Base-by-base conservation (phyloP, 2,329 filamentous ascomycete genomes). In the Stagonosporopsis vannaccii region DNA sequence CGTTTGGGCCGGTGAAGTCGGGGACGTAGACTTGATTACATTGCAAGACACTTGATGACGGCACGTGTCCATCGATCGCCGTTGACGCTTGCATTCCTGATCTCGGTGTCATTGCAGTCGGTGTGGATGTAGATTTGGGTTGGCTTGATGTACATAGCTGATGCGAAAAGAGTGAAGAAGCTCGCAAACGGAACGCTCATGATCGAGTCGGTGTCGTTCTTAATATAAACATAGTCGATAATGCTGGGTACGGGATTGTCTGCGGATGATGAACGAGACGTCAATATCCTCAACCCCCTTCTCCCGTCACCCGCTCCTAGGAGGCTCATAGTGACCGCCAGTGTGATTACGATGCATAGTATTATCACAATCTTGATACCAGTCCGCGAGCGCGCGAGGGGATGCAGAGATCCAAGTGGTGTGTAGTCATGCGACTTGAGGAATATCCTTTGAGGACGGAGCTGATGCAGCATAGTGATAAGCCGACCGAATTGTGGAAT, bases 41-140 rank as follows among this genome's bases (percentile, higher is more conserved):
- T 11, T 5, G 64, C 53, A 30, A 66, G 66, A 0, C 52, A 47
- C 6, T 51, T 67, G n/a, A 66, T 37, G 41, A 67, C 43, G n/a
- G 57, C 59, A 25, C 55, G 59, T 20, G 66, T 50, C 47, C 62
- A 68, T 20, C 32, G 52, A 36, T 51, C 53, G 23, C 63, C 60
- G 4, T 42, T 33, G 15, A 13, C 2, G 13, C 49, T 42, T 11
- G 62, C 64, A n/a, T 53, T 32, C 28, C n/a, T 44, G 13, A 65
- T 59, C 17, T 62, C 47, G 8, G 46, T 54, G 19, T 49, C 49
- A 41, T 55, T 66, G 61, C 44, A 62, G 49, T 69, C 65, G 53
- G 61, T 63, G 56, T 67, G 64, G 23, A 68, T 63, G 58, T 61
- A 65, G 32, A 67, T 59, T n/a, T 51, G 37, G 3, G 46, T 48